Conservation (phyloP, 179 eudicot genomes). For the Actinidia arguta region DNA sequence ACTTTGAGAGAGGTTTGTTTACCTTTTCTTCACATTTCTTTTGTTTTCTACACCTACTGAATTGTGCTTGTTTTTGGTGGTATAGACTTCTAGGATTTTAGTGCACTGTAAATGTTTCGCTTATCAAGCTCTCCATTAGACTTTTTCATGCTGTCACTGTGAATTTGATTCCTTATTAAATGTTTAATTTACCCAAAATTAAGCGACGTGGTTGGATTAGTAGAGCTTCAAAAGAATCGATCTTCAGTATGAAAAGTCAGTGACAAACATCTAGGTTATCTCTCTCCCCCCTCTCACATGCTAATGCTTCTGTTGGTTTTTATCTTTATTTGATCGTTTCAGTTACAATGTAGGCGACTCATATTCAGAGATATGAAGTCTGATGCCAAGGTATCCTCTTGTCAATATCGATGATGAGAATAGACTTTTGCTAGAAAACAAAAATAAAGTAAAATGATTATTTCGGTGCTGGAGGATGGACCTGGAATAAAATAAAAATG, state of each 20-base stretch:
- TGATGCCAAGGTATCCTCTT: constrained; percentile 25
- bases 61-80: not conserved
- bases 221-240: constrained; percentile 48
- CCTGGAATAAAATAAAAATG: no score
- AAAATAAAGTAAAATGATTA: no score
- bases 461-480: no score
- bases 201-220: constrained; percentile 61
- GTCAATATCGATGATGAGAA: not conserved
- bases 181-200: constrained; percentile 8
- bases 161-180: not conserved
- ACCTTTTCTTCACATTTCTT: not conserved
- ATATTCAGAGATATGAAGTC: constrained; percentile 46
- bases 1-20: not conserved
- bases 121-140: not conserved
- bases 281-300: not conserved
- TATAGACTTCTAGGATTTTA: not conserved
- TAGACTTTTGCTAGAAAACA: no score
- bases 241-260: constrained; percentile 56
- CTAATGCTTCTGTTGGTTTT: not conserved
- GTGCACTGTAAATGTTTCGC: not conserved
- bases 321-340: constrained; percentile 19
- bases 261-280: constrained; percentile 56
- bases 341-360: constrained; percentile 69
- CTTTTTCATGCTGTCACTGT: not conserved
- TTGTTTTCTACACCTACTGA: not conserved